These are phyloP conservation scores for Penicillium mononematosum DNA, from an alignment of 495 filamentous ascomycete species.

Conservation along the genomic window DNA sequence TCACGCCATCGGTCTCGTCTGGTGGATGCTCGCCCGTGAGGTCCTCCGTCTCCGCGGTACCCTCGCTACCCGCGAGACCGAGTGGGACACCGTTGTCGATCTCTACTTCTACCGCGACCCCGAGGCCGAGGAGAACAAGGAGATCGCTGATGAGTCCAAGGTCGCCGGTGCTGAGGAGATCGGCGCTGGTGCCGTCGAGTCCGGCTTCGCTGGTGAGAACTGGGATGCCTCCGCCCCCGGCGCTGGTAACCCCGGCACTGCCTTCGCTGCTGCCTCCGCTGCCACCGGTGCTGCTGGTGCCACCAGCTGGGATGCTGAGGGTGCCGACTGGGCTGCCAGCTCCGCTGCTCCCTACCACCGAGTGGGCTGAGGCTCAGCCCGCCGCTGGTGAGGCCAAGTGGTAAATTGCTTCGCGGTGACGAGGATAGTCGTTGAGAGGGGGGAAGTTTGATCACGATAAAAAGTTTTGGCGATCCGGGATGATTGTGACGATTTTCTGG, in stretches of 20 bases:
- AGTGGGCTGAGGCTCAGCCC: conserved; percentile 64
- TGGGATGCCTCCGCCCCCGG: conserved; percentile 58
- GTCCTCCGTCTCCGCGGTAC: conserved; percentile 97
- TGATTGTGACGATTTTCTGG: conserved; percentile 24
- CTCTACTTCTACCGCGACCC: conserved; percentile 99
- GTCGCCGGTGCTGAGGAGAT: conserved; percentile 79
- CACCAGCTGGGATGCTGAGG: conserved; percentile 77
- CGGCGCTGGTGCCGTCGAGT: conserved; percentile 72
- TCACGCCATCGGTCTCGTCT: conserved; percentile 95
- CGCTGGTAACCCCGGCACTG: conserved; percentile 56
- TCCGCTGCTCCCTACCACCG: conserved; percentile 53
- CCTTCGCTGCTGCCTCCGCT: conserved; percentile 60
- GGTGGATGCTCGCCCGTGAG: conserved; percentile 99
- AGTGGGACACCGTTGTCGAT: conserved; percentile 99
- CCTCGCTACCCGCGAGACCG: conserved; percentile 85
- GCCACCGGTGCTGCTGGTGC: conserved; percentile 51
- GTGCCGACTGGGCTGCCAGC: conserved; percentile 70
- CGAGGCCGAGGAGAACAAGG: conserved; percentile 96
- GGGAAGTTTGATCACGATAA: conserved; percentile 29
- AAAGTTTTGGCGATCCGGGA: conserved; percentile 31
- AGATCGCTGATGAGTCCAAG: conserved; percentile 67
- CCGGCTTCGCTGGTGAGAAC: conserved; percentile 68
- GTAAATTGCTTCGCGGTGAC: conserved; percentile 52
- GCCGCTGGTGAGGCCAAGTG: conserved; percentile 55
- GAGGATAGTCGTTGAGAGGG: conserved; percentile 38